Percentiles rank a stretch among this genome's conserved stretches.
Evolutionary conservation across 345 rosid species (phyloP).

Genomic region (Acer negundo): DNA sequence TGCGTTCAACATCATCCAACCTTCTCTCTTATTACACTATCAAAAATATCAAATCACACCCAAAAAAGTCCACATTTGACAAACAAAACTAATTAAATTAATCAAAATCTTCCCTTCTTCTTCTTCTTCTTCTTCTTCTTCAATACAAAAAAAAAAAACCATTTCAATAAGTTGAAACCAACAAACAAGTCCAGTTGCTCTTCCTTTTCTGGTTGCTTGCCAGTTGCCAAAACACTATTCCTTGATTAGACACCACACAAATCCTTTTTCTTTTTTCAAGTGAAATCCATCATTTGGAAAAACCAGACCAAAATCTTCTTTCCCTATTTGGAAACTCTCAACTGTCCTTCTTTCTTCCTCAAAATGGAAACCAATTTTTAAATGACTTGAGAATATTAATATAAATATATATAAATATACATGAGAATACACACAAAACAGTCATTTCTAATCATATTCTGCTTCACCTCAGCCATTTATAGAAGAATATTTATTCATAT

Average conservation of each 20-base stretch:
- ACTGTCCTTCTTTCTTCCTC: slow-evolving; percentile 6
- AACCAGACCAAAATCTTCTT: not conserved
- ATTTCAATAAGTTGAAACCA: not conserved
- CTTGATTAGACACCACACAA: not conserved
- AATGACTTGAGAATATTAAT: not conserved
- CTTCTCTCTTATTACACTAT: not conserved
- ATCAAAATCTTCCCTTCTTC: not conserved
- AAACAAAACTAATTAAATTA: not conserved
- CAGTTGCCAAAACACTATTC: not conserved
- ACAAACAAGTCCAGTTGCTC: not conserved
- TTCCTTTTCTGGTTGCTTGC: not conserved
- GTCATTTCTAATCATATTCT: slow-evolving; percentile 9
- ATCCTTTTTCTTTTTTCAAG: not conserved
- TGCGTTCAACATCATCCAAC: not conserved
- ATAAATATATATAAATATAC: too few species aligned
- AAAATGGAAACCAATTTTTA: not conserved
- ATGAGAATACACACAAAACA: not conserved
- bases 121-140: too few species aligned
- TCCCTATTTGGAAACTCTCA: slow-evolving; percentile 1
- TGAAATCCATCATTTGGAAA: slow-evolving; percentile 14
- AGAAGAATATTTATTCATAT: not conserved
- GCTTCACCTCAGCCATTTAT: not conserved
- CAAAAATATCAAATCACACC: slow-evolving; percentile 1
- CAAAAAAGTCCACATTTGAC: not conserved
- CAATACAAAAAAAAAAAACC: not conserved